A percentile compares a stretch with the other conserved stretches of the same genome.
Conservation (phyloP, 169 alveolate species). For the Plasmodium vivax region DNA sequence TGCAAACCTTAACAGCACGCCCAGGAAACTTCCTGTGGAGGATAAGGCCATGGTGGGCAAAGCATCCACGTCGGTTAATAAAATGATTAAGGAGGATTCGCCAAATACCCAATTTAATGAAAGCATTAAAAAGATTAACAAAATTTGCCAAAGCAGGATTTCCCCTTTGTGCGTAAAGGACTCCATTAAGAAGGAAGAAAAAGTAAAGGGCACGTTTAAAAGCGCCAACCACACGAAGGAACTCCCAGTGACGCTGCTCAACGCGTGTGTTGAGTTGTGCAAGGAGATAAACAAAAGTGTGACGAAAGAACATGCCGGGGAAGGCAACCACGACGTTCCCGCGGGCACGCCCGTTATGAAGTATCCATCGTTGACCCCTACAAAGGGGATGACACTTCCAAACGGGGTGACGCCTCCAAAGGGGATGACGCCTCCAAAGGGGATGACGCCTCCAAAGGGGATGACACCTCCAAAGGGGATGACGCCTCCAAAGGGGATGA, state of each 20-base stretch:
- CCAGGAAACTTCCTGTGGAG: constrained; percentile 12
- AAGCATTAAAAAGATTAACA: constrained; percentile 67
- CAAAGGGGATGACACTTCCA: not conserved
- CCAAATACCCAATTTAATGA: constrained; percentile 71
- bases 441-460: not conserved
- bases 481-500: not conserved
- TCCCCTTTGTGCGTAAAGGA: constrained; percentile 69
- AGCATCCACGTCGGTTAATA: constrained; percentile 28
- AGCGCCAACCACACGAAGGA: constrained; percentile 16
- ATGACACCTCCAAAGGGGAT: not conserved
- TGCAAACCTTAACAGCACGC: constrained; percentile 41
- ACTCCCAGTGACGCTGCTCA: constrained; percentile 60
- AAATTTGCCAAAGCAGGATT: constrained; percentile 66
- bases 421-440: no score
- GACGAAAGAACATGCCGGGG: constrained; percentile 3
- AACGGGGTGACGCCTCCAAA: not conserved
- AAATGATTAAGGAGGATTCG: constrained; percentile 60
- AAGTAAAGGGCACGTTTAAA: constrained; percentile 24
- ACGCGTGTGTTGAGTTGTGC: constrained; percentile 70
- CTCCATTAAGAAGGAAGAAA: constrained; percentile 65
- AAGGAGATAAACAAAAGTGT: constrained; percentile 56
- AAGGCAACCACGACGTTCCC: not conserved
- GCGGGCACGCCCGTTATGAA: not conserved
- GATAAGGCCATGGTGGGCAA: not conserved
- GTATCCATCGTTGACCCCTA: not conserved